Conservation (phyloP, 345 rosid species). For the Boechera divaricarpa region DNA sequence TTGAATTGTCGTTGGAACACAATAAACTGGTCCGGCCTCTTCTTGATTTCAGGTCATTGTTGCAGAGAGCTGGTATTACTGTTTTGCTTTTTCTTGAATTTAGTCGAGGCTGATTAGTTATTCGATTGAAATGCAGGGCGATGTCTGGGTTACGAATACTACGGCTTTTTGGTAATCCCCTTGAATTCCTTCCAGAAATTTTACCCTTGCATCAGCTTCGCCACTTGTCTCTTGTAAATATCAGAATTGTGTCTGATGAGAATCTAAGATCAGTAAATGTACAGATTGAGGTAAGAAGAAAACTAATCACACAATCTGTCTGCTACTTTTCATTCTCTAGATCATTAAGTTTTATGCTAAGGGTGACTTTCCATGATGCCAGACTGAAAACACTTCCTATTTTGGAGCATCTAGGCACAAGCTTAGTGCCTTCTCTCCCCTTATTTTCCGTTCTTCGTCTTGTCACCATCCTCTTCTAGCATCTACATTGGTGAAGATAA, state of each 20-base stretch:
- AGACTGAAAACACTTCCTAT: slow-evolving; percentile 94
- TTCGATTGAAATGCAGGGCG: slow-evolving; percentile 72
- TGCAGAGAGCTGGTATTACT: slow-evolving; percentile 28
- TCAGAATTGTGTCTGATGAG: slow-evolving; percentile 91
- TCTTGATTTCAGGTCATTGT: slow-evolving; percentile 96
- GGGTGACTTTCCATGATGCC: slow-evolving; percentile 45
- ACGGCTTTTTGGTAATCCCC: slow-evolving; percentile 93
- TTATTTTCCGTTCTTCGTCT: slow-evolving; percentile 95
- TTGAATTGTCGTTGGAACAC: slow-evolving; percentile 93
- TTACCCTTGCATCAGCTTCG: slow-evolving; percentile 87
- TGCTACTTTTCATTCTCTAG: slow-evolving; percentile 19
- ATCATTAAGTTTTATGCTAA: slow-evolving; percentile 28
- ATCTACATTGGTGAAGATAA: slow-evolving; percentile 93
- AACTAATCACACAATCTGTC: background rate
- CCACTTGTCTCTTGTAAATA: slow-evolving; percentile 91
- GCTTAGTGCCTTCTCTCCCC: slow-evolving; percentile 97
- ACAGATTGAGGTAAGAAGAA: slow-evolving; percentile 75
- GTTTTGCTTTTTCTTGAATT: slow-evolving; percentile 29
- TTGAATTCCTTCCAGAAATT: slow-evolving; percentile 98
- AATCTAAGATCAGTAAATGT: slow-evolving; percentile 88
- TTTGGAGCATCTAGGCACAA: slow-evolving; percentile 95
- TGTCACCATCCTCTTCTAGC: slow-evolving; percentile 99
- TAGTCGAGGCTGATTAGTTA: slow-evolving; percentile 48
- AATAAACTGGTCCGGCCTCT: slow-evolving; percentile 95
- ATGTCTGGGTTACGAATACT: slow-evolving; percentile 86